Percentiles rank a stretch among this genome's conserved stretches.
These are phyloP conservation scores for Fomitopsis betulina DNA, from an alignment of 1,284 basidiomycete genomes.

Conservation along the genomic window DNA sequence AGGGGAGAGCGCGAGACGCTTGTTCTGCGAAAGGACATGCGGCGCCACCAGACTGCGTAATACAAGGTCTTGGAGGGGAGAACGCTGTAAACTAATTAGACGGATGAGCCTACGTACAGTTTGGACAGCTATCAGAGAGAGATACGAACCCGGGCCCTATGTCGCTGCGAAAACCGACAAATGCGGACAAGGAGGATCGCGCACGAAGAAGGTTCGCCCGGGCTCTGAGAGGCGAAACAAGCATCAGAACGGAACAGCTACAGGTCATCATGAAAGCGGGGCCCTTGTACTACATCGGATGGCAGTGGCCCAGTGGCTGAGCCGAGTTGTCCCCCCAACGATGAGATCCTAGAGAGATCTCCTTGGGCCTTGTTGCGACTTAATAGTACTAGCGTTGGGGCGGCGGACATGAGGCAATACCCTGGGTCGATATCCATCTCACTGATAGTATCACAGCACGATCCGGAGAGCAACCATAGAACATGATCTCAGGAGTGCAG, in stretches of 20 bases:
- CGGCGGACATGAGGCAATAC: not conserved
- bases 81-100: conserved; percentile 1
- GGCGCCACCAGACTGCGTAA: conserved; percentile 1
- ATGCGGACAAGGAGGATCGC: conserved; percentile 1
- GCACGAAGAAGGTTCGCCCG: not conserved
- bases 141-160: not conserved
- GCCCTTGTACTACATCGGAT: not conserved
- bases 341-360: not conserved
- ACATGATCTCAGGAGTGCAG: conserved; percentile 2
- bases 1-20: conserved; percentile 3
- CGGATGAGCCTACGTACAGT: not conserved
- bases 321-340: not conserved
- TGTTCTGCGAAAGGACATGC: not conserved
- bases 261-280: not conserved
- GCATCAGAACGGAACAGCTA: not conserved
- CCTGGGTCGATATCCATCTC: not conserved
- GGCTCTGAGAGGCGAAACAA: not conserved
- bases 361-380: not conserved
- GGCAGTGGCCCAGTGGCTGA: not conserved
- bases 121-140: not conserved
- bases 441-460: not conserved
- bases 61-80: not conserved
- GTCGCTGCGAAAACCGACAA: not conserved
- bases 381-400: not conserved
- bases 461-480: not conserved